A percentile compares a stretch with the other conserved stretches of the same genome.
Conservation (phyloP, 495 filamentous ascomycete species). For the Penicillium cinerascens region DNA sequence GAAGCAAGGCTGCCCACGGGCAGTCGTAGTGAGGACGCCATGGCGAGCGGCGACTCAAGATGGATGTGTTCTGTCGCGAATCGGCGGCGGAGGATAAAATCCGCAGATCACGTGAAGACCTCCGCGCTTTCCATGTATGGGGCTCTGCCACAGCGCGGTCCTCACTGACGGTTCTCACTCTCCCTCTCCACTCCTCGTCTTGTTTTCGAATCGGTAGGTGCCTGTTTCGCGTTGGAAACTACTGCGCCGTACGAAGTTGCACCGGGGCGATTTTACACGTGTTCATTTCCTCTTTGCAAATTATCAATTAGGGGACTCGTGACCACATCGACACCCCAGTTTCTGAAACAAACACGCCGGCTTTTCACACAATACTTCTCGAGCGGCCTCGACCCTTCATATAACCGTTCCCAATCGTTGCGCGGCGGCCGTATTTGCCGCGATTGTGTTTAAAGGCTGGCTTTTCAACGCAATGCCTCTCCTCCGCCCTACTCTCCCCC, state of each 20-base stretch:
- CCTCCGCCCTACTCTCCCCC: conserved; percentile 37
- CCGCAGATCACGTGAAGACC: conserved; percentile 26
- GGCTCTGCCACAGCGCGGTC: not conserved
- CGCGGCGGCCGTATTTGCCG: conserved; percentile 43
- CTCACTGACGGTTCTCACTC: not conserved
- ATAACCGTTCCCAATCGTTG: conserved; percentile 12
- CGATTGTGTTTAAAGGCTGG: conserved; percentile 38
- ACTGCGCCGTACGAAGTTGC: not conserved
- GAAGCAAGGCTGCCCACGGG: conserved; percentile 20
- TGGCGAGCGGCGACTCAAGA: conserved; percentile 18
- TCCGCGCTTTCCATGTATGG: conserved; percentile 18
- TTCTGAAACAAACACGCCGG: not conserved
- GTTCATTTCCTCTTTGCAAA: not conserved
- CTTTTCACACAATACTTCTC: not conserved
- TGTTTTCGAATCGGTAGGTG: not conserved
- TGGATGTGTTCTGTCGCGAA: conserved; percentile 4
- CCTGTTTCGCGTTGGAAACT: not conserved
- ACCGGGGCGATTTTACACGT: not conserved
- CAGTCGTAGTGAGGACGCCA: conserved; percentile 38
- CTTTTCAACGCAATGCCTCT: conserved; percentile 44
- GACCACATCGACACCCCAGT: conserved; percentile 13
- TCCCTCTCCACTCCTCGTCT: conserved; percentile 1
- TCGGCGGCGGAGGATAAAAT: conserved; percentile 20
- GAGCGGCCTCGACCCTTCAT: not conserved
- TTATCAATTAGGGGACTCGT: conserved; percentile 10